Evolutionary conservation across 129 eudicot genomes (phyloP), one percentile per base, ranked within the genome.

Genomic region (Chrysanthemum seticuspe): DNA sequence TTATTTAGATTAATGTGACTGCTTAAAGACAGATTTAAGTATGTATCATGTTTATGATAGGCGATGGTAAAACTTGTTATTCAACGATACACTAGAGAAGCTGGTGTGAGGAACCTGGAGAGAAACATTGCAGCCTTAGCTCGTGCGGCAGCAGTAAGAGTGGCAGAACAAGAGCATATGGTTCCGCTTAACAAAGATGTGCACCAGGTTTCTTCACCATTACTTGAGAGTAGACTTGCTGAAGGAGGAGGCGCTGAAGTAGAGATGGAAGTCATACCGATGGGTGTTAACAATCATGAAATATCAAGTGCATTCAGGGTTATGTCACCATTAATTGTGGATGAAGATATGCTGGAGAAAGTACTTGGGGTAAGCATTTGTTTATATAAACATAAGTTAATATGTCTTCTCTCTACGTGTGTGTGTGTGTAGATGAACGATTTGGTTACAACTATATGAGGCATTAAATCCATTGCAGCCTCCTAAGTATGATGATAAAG

Each of bases 71-170:
- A 90, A 81, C 91, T 90, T 74, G 84, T 94, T 23, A 94, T 94
- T 76, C 83, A 94, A 69, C 78, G 97, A 74, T 94, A 94, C 77
- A 94, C 99, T 12, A 88, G 96, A 82, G 99, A 94, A 83, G 99
- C 99, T 79, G 99, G 99, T 74, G 97, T 94, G 56, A 80, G 99
- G 75, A 90, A 85, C 76, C 85, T 90, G 73, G 99, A 94, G 79
- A 84, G 99, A 66, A 90, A 82, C 86, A 70, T 94, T 73, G 96
- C 99, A 73, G 90, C 97, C 49, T 79, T 94, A 71, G 99, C 99
- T 81, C 99, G 99, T 77, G 97, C 97, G 62, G 97, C 96, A 29
- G 97, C 97, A 15, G 99, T 94, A 15, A 86, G 85, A 81, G 93
- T 94, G 34, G 97, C 99, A 5, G 94, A 94, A 72, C 99, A 86